phyloP scores from a whole-genome alignment of 202 grass and related monocot genomes.

The Setaria italica region DNA sequence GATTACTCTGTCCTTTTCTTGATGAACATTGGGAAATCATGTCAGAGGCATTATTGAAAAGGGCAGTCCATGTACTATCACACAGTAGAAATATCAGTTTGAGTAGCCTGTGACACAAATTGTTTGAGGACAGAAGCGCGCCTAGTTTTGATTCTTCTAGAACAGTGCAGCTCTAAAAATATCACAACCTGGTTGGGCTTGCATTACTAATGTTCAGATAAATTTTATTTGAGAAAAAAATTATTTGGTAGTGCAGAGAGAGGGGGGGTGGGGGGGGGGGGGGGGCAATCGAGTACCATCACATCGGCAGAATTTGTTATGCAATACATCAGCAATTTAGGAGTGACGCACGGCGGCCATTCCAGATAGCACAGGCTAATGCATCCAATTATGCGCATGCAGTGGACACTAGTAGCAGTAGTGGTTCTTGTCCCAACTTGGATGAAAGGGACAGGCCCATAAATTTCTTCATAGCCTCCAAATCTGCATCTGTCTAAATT shows the following conservation, averaged over 20 bases:
- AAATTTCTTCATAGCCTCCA: constrained; percentile 33
- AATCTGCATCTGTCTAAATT: constrained; percentile 43
- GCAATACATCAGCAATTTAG: constrained; percentile 8
- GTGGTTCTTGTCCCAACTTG: constrained; percentile 48
- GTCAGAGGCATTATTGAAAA: neutral
- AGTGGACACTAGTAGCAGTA: constrained; percentile 27
- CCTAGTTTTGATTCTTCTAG: constrained; percentile 7
- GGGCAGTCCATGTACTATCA: neutral
- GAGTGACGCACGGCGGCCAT: neutral
- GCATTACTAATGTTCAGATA: neutral
- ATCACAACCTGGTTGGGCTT: neutral
- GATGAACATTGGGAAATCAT: neutral
- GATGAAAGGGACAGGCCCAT: constrained; percentile 47
- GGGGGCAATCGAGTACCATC: constrained; percentile 3
- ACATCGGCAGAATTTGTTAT: constrained; percentile 43
- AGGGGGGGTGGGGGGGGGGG: no score
- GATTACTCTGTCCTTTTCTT: neutral
- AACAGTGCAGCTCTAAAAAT: neutral
- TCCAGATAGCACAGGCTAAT: constrained; percentile 31
- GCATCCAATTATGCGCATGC: constrained; percentile 34
- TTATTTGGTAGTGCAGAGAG: neutral
- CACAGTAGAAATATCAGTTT: neutral
- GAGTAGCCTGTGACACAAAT: neutral
- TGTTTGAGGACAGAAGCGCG: neutral
- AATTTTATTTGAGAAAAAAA: no score